Evolutionary conservation across 164 flowering plant species (phyloP), one percentile per base, ranked within the genome.

Genomic region (Sedum album): DNA sequence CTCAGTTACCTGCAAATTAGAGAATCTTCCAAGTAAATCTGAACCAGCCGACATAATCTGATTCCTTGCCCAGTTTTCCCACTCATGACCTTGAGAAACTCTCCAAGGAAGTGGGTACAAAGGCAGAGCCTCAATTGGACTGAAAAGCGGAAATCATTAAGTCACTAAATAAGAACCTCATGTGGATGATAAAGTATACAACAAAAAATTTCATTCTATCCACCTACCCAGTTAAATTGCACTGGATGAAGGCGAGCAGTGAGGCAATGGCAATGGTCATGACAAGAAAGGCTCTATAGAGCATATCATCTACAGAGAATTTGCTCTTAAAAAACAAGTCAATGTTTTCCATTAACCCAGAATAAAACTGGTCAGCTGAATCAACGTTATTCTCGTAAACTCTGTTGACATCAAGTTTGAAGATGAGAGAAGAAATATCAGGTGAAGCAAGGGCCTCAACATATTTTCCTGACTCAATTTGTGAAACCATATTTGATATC

Each of bases 21-120:
- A 80, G 53, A 86, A 81, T 70, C 82, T 91, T 9, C 89, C 97
- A 18, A 76, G 73, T 84, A 91, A 82, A 69, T 84, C 90, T 44
- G 93, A 89, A 49, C 97, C 95, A 60, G 77, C 78, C 31, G 86
- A 78, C 86, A 85, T 87, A 39, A 94, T 82, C 74, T 91, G 90
- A 69, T 73, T 74, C 3, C 83, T 73, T 1, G 98, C 96, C 95
- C 96, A 91, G 36, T 69, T 73, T 14, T 91, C 92, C 95, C 96
- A 94, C 69, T 84, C 82, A 63, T 35, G 65, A 35, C 65, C 78
- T 35, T 65, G 62, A 31, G n/a, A 70, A 17, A 28, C 74, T 17
- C 28, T 63, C 57, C 66, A 71, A 6, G 76, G 76, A 63, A 90
- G 62, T 13, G 88, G 93, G 70, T 82, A 78, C n/a, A 66, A 46